A percentile compares a stretch with the other conserved stretches of the same genome.
Evolutionary conservation across 2,329 filamentous ascomycete genomes (phyloP).

Genomic region (Lecanicillium sp.): DNA sequence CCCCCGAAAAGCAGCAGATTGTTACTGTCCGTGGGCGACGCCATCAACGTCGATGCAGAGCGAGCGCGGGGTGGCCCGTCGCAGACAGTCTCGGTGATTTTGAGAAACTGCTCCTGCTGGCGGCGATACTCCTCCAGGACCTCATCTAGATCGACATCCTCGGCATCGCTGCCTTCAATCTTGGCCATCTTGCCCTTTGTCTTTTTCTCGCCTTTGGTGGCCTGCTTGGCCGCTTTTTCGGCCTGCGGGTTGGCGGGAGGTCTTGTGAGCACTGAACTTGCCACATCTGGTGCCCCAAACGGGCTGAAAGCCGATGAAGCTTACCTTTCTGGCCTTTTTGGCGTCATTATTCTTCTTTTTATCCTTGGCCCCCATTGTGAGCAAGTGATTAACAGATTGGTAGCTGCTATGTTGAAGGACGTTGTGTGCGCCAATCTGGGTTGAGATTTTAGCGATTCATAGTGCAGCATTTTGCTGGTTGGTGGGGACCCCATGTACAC

Average conservation of each 20-base stretch:
- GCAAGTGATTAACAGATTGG: too few relatives aligned
- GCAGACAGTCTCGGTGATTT: slow-evolving; percentile 74
- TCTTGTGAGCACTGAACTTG: too few relatives aligned
- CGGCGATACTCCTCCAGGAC: slow-evolving; percentile 90
- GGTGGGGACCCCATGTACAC: slow-evolving; percentile 3
- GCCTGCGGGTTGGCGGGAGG: slow-evolving; percentile 24
- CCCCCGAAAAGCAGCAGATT: slow-evolving; percentile 89
- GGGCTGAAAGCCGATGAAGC: slow-evolving; percentile 13
- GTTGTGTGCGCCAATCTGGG: slow-evolving; percentile 1
- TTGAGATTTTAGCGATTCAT: slow-evolving; percentile 3
- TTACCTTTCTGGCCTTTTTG: slow-evolving; percentile 43
- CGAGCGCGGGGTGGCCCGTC: slow-evolving; percentile 68
- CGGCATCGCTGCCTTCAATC: slow-evolving; percentile 73
- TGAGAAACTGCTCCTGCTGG: slow-evolving; percentile 88
- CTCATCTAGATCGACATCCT: slow-evolving; percentile 87
- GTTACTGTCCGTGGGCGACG: slow-evolving; percentile 77
- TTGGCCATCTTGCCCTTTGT: slow-evolving; percentile 62
- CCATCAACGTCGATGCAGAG: slow-evolving; percentile 72
- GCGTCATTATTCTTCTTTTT: slow-evolving; percentile 41
- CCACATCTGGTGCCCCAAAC: not conserved
- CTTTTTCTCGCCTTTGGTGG: slow-evolving; percentile 86
- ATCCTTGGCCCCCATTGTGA: slow-evolving; percentile 31
- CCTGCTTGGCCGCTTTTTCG: slow-evolving; percentile 68
- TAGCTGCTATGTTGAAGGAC: too few relatives aligned
- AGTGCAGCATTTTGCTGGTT: not conserved